Evolutionary conservation across 2,329 filamentous ascomycete genomes (phyloP).

Genomic region (Coniella vitis): DNA sequence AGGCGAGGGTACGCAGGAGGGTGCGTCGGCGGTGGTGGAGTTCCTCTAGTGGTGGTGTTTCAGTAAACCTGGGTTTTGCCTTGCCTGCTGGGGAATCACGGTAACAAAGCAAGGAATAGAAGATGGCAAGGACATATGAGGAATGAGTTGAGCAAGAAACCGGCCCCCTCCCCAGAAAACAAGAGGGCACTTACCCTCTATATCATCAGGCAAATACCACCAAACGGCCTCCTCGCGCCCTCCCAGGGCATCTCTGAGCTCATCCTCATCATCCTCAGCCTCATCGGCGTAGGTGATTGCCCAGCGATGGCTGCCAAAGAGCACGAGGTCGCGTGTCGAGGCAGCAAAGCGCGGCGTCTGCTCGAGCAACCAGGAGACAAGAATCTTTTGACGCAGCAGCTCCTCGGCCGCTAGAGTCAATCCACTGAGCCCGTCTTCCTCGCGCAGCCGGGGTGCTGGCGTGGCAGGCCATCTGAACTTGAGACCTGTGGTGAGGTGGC

Average conservation of each 20-base stretch:
- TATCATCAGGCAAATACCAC: constrained; percentile 64
- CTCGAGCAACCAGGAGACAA: constrained; percentile 60
- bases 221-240: constrained; percentile 41
- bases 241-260: background rate
- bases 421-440: constrained; percentile 25
- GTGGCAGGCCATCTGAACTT: constrained; percentile 49
- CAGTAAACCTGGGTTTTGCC: constrained; percentile 42
- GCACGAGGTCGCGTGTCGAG: constrained; percentile 58
- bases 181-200: constrained; percentile 49
- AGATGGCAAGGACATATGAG: no score
- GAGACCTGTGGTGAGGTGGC: constrained; percentile 41
- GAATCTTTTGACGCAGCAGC: constrained; percentile 59
- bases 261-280: constrained; percentile 23
- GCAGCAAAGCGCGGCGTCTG: constrained; percentile 53
- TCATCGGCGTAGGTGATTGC: constrained; percentile 31
- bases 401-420: constrained; percentile 51
- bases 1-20: constrained; percentile 63
- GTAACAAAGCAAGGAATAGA: no score
- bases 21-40: constrained; percentile 58
- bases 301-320: constrained; percentile 58
- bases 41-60: constrained; percentile 7
- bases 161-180: no score
- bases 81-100: constrained; percentile 8
- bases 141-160: no score
- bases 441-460: constrained; percentile 26